Base-by-base conservation (phyloP, 768 basidiomycete genomes). In the Cystobasidiopsis lactophilus region DNA sequence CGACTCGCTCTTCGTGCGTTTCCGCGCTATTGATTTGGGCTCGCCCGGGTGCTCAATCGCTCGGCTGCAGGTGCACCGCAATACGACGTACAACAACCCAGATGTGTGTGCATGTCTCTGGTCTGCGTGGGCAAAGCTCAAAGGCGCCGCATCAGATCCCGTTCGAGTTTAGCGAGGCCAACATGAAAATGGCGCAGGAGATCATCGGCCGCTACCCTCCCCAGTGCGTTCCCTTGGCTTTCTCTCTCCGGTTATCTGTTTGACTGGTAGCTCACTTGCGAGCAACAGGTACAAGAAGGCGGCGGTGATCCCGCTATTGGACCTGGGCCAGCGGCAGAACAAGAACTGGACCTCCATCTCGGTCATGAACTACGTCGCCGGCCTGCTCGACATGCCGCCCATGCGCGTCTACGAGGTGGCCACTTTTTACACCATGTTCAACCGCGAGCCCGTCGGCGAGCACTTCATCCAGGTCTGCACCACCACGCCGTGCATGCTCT, bases 351-450 rank as follows among this genome's bases (percentile, higher is more conserved):
- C 91, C 24, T 86, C 82, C 66, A 91, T 98, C 59, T 85, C 82
- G 62, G 88, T 91, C 56, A 98, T 98, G 93, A 95, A 98, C 70
- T 85, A 88, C 62, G 81, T 98, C 51, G 93, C 93, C 1, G 81
- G 83, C 59, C 71, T 91, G 30, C 74, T 96, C 29, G 85, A 82
- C 62, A 81, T 98, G 76, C 85, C 82, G 10, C 84, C 85, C 50
- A 96, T 98, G 93, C 82, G 93, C 10, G 93, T 95, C 1, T 98
- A 98, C 66, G 93, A 98, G 69, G 93, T 98, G 48, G 91, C 91
- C 18, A 89, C 86, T 14, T 98, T 98, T 71, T 98, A 98, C 69
- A 98, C 93, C 60, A 96, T 98, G 91, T 96, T 95, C 75, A 98
- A 95, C 72, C 88, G 86, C 51, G 88, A 93, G 68, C 91, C 89